Evolutionary conservation across 192 early-diverging fungal species (phyloP).

Genomic region (Backusella sp.): DNA sequence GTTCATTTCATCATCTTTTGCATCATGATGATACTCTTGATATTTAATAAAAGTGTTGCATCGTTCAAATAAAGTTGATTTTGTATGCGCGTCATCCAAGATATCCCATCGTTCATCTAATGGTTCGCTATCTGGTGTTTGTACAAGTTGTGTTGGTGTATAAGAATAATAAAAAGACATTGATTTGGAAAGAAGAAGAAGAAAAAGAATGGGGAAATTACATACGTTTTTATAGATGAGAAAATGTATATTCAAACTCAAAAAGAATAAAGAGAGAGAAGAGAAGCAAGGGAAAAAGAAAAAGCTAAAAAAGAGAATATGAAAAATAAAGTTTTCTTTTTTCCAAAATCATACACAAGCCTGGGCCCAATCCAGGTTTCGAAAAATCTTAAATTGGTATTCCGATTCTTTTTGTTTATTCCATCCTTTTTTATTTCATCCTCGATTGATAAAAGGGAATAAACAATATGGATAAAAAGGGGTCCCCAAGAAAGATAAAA

Average conservation of each 20-base stretch:
- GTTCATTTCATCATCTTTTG: background rate
- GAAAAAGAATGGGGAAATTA: background rate
- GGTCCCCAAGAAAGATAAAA: no score
- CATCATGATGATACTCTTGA: background rate
- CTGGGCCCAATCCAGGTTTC: background rate
- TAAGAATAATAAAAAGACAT: background rate
- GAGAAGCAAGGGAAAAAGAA: background rate
- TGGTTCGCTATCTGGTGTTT: background rate
- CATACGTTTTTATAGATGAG: background rate
- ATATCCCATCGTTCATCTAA: background rate
- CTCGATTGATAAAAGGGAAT: background rate
- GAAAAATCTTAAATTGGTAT: background rate
- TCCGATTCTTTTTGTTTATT: background rate
- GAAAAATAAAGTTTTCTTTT: background rate
- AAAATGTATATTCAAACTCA: background rate
- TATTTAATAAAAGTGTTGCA: background rate
- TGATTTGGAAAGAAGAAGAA: background rate
- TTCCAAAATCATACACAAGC: background rate
- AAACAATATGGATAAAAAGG: background rate
- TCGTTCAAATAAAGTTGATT: background rate
- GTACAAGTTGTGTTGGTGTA: background rate
- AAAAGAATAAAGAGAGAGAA: background rate
- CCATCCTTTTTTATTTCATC: background rate
- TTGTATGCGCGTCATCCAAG: background rate
- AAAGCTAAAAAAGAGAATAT: background rate